Base-by-base conservation (phyloP, 73 alveolate genomes). In the Stentor roeselii region DNA sequence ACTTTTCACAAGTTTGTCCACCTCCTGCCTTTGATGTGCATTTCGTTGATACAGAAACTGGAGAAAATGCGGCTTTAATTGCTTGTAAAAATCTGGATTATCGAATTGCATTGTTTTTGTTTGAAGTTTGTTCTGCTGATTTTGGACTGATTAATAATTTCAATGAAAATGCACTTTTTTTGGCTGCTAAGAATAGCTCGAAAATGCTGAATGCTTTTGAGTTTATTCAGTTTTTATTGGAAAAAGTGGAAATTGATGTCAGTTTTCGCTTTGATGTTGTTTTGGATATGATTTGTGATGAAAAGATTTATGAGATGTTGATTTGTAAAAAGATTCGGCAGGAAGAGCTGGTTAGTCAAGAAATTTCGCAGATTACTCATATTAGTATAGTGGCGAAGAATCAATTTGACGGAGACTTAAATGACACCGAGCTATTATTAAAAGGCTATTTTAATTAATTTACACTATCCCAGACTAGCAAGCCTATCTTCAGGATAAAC, bases 11-110 rank as follows among this genome's bases (percentile, higher is more conserved):
- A 6, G 67, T 50, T 50, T 50, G 67, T 50, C 67, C 67, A 11
- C 67, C 67, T 50, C 67, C 67, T 11, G 67, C 67, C 21, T 50
- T 50, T 50, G 67, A 50, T 50, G 67, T 50, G 6, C 67, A 50
- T 50, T 50, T 11, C 67, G 67, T 50, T 11, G 67, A 50, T 50
- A 6, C 67, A 50, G 21, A 50, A 50, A 50, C 67, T 50, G 67
- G 67, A 50, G 67, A 50, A 50, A 50, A 50, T 21, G 6, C 30
- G 6, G 67, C 67, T 6, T 50, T 50, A 50, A 50, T 50, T 11
- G 67, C 67, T 50, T 50, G 67, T 50, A 50, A 50, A 21, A 6
- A 50, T 50, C 21, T 6, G 30, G 21, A 50, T 50, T 50, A 11
- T 21, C 67, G 30, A 50, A 50, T 50, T 6, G 67, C 21, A 6